Evolutionary conservation across 345 rosid genomes (phyloP).

Genomic region (Noccaea caerulescens): DNA sequence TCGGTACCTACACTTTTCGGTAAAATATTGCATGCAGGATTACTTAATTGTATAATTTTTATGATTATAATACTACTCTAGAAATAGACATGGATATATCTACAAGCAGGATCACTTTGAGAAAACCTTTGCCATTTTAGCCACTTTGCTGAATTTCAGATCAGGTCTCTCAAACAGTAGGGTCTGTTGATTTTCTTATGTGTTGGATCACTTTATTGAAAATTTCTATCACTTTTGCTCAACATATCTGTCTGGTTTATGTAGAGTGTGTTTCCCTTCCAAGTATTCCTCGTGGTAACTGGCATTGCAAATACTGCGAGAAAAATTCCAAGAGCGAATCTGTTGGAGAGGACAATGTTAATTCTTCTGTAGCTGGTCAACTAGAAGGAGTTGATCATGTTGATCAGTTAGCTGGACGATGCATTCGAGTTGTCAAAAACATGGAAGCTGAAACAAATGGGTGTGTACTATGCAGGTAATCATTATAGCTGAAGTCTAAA

Average conservation of each 20-base stretch:
- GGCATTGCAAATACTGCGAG: constrained; percentile 92
- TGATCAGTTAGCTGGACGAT: constrained; percentile 78
- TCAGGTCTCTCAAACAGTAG: constrained; percentile 24
- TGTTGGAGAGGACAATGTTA: constrained; percentile 61
- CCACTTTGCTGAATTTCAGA: constrained; percentile 16
- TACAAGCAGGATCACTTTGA: constrained; percentile 23
- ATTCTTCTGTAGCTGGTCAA: constrained; percentile 86
- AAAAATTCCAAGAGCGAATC: constrained; percentile 66
- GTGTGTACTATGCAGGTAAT: constrained; percentile 90
- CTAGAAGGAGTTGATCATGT: constrained; percentile 77
- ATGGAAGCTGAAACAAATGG: constrained; percentile 79
- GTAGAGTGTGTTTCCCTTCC: constrained; percentile 82
- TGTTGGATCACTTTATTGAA: constrained; percentile 25
- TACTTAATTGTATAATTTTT: constrained; percentile 24
- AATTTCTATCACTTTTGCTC: constrained; percentile 5
- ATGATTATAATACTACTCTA: constrained; percentile 13
- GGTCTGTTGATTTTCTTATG: constrained; percentile 26
- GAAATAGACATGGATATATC: constrained; percentile 7
- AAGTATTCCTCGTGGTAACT: constrained; percentile 75
- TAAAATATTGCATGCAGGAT: constrained; percentile 17
- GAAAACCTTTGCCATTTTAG: constrained; percentile 9
- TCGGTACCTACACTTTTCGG: constrained; percentile 19
- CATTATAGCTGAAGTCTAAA: constrained; percentile 21
- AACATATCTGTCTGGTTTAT: constrained; percentile 38
- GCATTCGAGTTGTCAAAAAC: constrained; percentile 87